phyloP scores from a whole-genome alignment of 164 flowering plant species.

The Vitis rupestris region DNA sequence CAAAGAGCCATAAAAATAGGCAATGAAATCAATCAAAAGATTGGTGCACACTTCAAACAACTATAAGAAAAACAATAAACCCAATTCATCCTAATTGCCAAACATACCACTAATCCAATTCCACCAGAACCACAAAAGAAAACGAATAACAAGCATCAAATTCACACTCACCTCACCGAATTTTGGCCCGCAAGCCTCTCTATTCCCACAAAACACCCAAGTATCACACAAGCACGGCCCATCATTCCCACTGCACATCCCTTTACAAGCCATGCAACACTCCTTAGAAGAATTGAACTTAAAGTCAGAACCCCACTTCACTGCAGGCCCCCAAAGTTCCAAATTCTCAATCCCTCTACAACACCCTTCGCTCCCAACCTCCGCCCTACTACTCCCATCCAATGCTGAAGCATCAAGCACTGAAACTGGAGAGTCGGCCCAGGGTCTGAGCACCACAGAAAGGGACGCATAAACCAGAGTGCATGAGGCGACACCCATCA shows the following conservation, averaged over 20 bases:
- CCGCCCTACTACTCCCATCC: conserved; percentile 6
- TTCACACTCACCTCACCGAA: conserved; percentile 71
- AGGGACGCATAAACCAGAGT: conserved; percentile 49
- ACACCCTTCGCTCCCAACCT: conserved; percentile 38
- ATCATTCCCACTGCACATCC: conserved; percentile 72
- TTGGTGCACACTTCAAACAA: no score
- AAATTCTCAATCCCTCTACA: conserved; percentile 71
- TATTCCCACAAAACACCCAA: conserved; percentile 92
- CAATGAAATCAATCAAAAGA: no score
- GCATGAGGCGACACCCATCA: conserved; percentile 45
- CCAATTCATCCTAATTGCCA: not conserved
- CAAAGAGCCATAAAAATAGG: no score
- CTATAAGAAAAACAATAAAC: not conserved
- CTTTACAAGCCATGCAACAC: conserved; percentile 87
- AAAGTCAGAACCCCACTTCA: conserved; percentile 92
- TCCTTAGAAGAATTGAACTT: conserved; percentile 64
- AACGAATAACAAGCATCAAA: not conserved
- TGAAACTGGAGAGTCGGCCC: conserved; percentile 8
- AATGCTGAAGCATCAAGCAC: conserved; percentile 7
- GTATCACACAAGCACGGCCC: conserved; percentile 91
- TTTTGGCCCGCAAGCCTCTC: conserved; percentile 58
- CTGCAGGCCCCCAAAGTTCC: conserved; percentile 97
- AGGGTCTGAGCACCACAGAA: conserved; percentile 32
- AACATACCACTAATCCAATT: not conserved
- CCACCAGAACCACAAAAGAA: conserved; percentile 1